Evolutionary conservation across 2,329 filamentous ascomycete genomes (phyloP).

Genomic region (Talaromyces sp.): DNA sequence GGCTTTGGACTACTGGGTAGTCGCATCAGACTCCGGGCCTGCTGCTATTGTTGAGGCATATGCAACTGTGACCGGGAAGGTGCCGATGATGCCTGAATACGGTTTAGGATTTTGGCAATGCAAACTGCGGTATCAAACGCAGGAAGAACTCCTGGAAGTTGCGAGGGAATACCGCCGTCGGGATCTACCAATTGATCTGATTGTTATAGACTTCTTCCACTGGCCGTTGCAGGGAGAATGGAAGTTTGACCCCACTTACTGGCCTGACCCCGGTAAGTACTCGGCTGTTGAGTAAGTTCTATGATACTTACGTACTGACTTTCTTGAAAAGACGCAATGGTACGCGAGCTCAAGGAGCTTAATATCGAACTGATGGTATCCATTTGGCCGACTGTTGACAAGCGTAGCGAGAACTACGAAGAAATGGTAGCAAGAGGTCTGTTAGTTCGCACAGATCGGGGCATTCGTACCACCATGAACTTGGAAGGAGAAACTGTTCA

Average conservation of each 20-base stretch:
- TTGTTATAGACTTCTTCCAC: slow-evolving; percentile 66
- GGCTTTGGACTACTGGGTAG: slow-evolving; percentile 62
- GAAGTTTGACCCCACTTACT: slow-evolving; percentile 62
- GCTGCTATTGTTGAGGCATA: slow-evolving; percentile 57
- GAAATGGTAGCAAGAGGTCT: slow-evolving; percentile 61
- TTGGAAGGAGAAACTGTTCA: slow-evolving; percentile 58
- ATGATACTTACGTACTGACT: background rate
- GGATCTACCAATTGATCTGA: slow-evolving; percentile 59
- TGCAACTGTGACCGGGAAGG: slow-evolving; percentile 54
- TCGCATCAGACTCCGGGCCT: slow-evolving; percentile 52
- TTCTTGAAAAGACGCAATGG: slow-evolving; percentile 55
- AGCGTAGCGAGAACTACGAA: slow-evolving; percentile 55
- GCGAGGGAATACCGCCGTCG: slow-evolving; percentile 58
- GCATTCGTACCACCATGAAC: slow-evolving; percentile 57
- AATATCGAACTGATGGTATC: slow-evolving; percentile 65
- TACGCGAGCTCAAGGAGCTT: slow-evolving; percentile 57
- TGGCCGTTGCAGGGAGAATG: slow-evolving; percentile 66
- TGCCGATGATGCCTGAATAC: slow-evolving; percentile 66
- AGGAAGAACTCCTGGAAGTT: slow-evolving; percentile 59
- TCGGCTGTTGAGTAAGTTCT: background rate
- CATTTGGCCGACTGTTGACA: slow-evolving; percentile 66
- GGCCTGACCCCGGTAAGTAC: slow-evolving; percentile 58
- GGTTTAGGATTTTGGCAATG: slow-evolving; percentile 68
- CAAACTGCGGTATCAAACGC: slow-evolving; percentile 63
- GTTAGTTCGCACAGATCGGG: slow-evolving; percentile 60